phyloP scores from a whole-genome alignment of 2,329 filamentous ascomycete genomes.

The Fusarium tuaranense region DNA sequence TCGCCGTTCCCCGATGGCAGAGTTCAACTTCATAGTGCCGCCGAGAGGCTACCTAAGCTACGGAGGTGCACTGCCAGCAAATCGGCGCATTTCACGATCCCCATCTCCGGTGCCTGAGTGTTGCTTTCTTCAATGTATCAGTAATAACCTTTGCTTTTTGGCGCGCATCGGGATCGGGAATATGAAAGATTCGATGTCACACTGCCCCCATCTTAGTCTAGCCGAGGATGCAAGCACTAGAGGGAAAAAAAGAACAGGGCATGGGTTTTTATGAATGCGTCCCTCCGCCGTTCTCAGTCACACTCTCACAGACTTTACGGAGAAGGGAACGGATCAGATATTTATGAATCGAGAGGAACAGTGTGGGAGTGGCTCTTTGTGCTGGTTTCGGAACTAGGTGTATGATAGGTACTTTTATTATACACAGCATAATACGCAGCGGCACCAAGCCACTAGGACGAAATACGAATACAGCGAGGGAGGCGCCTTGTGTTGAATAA shows the following conservation, averaged over 20 bases:
- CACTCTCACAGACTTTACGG: background rate
- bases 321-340: background rate
- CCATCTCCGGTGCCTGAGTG: background rate
- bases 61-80: background rate
- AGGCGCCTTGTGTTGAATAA: background rate
- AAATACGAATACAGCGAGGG: background rate
- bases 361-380: background rate
- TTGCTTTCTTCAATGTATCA: background rate
- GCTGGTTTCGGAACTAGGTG: background rate
- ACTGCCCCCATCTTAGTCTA: conserved; percentile 12
- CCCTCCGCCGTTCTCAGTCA: background rate
- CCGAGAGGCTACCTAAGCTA: background rate
- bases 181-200: conserved; percentile 1
- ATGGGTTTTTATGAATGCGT: background rate
- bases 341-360: background rate
- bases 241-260: background rate
- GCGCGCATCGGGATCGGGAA: background rate
- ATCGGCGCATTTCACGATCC: background rate
- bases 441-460: background rate
- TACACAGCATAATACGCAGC: background rate
- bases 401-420: conserved; percentile 5
- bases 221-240: conserved; percentile 13
- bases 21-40: background rate
- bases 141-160: conserved; percentile 4
- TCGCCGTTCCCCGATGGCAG: background rate